Evolutionary conservation across 1,284 basidiomycete species (phyloP).

Genomic region (Austroboletus sp.): DNA sequence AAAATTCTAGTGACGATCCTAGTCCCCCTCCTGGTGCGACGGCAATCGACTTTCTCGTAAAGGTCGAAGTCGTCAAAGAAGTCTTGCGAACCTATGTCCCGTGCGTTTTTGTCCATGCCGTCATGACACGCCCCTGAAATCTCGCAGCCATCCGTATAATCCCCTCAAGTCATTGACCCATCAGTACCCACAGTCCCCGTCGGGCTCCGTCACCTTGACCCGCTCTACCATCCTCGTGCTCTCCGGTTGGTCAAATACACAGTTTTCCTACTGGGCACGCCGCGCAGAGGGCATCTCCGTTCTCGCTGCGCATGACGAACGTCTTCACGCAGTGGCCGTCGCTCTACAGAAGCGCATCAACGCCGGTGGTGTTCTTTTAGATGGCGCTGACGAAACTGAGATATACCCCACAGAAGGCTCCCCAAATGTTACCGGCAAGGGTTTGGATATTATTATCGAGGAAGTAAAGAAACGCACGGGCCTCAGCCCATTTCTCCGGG

Average conservation of each 20-base stretch:
- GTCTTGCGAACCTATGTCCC: conserved; percentile 44
- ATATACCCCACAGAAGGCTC: conserved; percentile 24
- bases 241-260: conserved; percentile 48
- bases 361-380: conserved; percentile 32
- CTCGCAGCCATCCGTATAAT: conserved; percentile 44
- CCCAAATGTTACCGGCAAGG: conserved; percentile 41
- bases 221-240: conserved; percentile 42
- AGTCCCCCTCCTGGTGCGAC: conserved; percentile 34
- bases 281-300: conserved; percentile 45
- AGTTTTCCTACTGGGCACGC: conserved; percentile 48
- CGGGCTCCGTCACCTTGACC: conserved; percentile 42
- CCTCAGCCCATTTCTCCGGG: conserved; percentile 43
- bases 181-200: conserved; percentile 34
- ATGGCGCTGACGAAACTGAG: conserved; percentile 20
- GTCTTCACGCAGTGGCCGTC: conserved; percentile 36
- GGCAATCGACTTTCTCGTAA: conserved; percentile 47
- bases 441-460: conserved; percentile 44
- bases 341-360: conserved; percentile 39
- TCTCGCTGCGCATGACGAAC: conserved; percentile 36
- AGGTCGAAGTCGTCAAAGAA: conserved; percentile 47
- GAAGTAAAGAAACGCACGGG: conserved; percentile 46
- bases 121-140: conserved; percentile 20
- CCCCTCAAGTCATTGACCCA: conserved; percentile 44
- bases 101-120: conserved; percentile 30
- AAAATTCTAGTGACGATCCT: conserved; percentile 26